A percentile compares a stretch with the other conserved stretches of the same genome.
These are phyloP conservation scores for Cordyceps farinosa DNA, from an alignment of 2,329 filamentous ascomycete genomes.

Conservation along the genomic window DNA sequence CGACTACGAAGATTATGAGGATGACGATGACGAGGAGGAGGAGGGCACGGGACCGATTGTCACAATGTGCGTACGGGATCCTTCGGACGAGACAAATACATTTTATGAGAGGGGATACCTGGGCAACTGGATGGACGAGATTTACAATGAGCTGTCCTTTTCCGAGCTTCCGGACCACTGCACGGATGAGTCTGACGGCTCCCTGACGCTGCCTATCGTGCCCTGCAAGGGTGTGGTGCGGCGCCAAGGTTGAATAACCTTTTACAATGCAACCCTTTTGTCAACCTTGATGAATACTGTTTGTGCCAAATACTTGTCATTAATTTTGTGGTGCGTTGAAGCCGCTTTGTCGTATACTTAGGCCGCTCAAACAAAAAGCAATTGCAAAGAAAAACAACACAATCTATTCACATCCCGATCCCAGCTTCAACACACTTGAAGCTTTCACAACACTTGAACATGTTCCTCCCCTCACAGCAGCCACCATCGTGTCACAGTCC, in stretches of 20 bases:
- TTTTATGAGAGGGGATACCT: conserved; percentile 21
- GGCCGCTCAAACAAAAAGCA: no score
- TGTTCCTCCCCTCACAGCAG: no score
- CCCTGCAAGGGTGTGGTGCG: conserved; percentile 3
- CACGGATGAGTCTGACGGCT: not conserved
- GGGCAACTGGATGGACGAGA: conserved; percentile 21
- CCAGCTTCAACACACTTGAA: no score
- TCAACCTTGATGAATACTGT: no score
- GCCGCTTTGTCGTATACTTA: no score
- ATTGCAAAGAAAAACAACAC: no score
- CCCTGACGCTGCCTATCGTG: not conserved
- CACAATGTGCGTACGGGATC: conserved; percentile 19
- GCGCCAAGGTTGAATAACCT: not conserved
- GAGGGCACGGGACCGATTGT: conserved; percentile 16
- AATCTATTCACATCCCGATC: no score
- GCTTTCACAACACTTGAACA: no score
- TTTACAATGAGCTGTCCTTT: conserved; percentile 9
- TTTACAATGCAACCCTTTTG: no score
- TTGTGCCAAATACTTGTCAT: no score
- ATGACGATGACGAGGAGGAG: conserved; percentile 12
- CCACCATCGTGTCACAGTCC: no score
- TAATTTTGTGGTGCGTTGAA: no score
- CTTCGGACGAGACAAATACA: conserved; percentile 5
- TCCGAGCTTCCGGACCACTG: conserved; percentile 18
- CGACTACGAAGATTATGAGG: conserved; percentile 1